phyloP scores from a whole-genome alignment of 2,329 filamentous ascomycete genomes.

The Clarireedia hainanense region DNA sequence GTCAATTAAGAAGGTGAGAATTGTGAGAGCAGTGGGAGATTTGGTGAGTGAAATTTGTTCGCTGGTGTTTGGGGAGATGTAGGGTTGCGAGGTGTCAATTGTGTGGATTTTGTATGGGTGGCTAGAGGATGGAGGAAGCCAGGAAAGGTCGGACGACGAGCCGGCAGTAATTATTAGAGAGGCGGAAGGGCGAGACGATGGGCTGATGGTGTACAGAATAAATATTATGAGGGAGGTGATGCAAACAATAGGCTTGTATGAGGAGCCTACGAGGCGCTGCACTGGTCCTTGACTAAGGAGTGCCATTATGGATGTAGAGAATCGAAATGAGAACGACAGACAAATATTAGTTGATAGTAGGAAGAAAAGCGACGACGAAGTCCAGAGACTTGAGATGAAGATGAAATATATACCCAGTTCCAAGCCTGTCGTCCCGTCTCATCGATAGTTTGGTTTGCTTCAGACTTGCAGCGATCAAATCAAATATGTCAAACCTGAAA shows the following conservation, averaged over 20 bases:
- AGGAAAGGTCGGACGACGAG: conserved; percentile 31
- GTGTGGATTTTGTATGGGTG: conserved; percentile 19
- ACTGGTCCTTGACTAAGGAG: background rate
- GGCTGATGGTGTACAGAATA: background rate
- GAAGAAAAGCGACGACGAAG: background rate
- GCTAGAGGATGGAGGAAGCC: conserved; percentile 10
- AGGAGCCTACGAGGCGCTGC: background rate
- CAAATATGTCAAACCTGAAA: background rate
- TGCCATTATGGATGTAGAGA: background rate
- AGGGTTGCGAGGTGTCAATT: conserved; percentile 12
- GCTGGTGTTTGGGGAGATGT: conserved; percentile 34
- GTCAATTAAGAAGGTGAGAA: conserved; percentile 44
- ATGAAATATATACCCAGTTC: background rate
- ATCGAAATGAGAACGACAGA: background rate
- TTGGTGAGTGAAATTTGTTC: conserved; percentile 36
- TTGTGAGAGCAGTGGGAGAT: conserved; percentile 46
- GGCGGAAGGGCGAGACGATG: conserved; percentile 1
- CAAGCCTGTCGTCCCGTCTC: background rate
- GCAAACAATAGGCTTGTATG: conserved; percentile 7
- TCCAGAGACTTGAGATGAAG: background rate
- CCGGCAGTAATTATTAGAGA: conserved; percentile 42
- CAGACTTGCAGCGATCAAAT: conserved; percentile 6
- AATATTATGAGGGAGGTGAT: conserved; percentile 3
- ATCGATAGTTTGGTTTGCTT: background rate
- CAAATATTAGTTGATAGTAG: background rate